These are phyloP conservation scores for Fusarium neocosmosporiellum DNA, from an alignment of 2,329 filamentous ascomycete genomes.

Conservation along the genomic window DNA sequence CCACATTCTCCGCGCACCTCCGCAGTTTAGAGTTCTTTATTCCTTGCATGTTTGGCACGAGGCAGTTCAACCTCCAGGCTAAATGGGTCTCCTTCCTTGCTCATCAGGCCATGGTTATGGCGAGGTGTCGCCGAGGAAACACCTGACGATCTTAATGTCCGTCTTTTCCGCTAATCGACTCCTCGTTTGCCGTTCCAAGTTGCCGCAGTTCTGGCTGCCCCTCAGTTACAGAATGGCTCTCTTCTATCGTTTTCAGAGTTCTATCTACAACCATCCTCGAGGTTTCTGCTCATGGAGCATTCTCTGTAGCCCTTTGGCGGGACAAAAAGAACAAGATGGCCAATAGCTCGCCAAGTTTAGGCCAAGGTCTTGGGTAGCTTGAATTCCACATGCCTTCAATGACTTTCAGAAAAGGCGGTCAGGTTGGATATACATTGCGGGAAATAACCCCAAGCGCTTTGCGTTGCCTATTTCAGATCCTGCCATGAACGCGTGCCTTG, in stretches of 20 bases:
- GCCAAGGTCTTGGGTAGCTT: neutral
- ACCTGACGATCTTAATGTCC: neutral
- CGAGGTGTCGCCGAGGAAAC: neutral
- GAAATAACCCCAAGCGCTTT: neutral
- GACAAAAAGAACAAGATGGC: neutral
- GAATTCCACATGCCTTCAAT: neutral
- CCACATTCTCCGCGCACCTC: conserved; percentile 3
- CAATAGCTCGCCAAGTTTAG: neutral
- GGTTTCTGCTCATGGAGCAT: neutral
- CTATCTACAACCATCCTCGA: neutral
- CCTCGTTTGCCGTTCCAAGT: neutral
- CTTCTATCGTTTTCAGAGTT: neutral
- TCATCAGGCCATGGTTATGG: neutral
- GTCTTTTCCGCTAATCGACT: neutral
- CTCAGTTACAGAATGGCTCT: neutral
- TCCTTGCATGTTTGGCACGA: neutral
- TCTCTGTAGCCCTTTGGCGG: neutral
- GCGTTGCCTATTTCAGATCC: neutral
- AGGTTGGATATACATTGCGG: neutral
- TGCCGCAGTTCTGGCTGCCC: neutral
- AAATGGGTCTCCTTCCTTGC: neutral
- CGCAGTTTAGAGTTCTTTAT: neutral
- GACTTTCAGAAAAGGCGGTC: neutral
- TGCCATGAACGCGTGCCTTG: neutral
- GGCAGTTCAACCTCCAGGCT: neutral